Evolutionary conservation across 1,284 basidiomycete genomes (phyloP).

Genomic region (Puccinia brachypodii): DNA sequence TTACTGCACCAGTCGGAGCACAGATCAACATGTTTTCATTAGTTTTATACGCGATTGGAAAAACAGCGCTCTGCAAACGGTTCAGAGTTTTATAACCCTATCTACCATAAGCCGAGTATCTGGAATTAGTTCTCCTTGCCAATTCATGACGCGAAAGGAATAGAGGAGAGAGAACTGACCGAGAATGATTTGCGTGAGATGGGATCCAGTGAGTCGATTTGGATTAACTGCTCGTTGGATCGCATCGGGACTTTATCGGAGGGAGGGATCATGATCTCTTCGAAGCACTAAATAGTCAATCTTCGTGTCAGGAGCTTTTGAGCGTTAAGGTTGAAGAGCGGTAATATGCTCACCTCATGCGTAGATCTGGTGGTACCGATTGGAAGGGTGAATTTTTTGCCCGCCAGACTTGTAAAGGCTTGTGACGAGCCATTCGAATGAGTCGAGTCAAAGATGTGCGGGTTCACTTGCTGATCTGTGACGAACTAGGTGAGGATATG

Average conservation of each 20-base stretch:
- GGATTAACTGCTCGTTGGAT: slow-evolving; percentile 54
- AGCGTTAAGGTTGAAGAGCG: too few relatives aligned
- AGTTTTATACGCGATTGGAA: slow-evolving; percentile 84
- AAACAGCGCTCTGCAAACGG: slow-evolving; percentile 92
- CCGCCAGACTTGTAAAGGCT: slow-evolving; percentile 4
- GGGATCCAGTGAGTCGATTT: slow-evolving; percentile 55
- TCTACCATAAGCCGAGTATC: not conserved
- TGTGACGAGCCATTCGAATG: not conserved
- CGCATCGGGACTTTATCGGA: slow-evolving; percentile 56
- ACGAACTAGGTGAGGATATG: slow-evolving; percentile 17
- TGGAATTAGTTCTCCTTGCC: too few relatives aligned
- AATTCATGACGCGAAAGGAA: not conserved
- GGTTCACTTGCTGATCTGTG: slow-evolving; percentile 17
- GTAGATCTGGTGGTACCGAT: slow-evolving; percentile 32
- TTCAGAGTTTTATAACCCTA: slow-evolving; percentile 82
- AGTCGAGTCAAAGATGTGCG: slow-evolving; percentile 42
- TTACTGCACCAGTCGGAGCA: slow-evolving; percentile 97
- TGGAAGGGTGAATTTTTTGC: slow-evolving; percentile 29
- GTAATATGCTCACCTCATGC: slow-evolving; percentile 16
- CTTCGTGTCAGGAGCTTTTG: not conserved
- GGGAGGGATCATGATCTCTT: slow-evolving; percentile 57
- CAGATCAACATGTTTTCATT: slow-evolving; percentile 98
- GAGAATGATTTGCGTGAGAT: slow-evolving; percentile 56
- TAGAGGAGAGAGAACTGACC: slow-evolving; percentile 7
- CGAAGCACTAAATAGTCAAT: slow-evolving; percentile 41